Conservation (phyloP, 2,329 filamentous ascomycete genomes). For the Rugonectria rugulosa region DNA sequence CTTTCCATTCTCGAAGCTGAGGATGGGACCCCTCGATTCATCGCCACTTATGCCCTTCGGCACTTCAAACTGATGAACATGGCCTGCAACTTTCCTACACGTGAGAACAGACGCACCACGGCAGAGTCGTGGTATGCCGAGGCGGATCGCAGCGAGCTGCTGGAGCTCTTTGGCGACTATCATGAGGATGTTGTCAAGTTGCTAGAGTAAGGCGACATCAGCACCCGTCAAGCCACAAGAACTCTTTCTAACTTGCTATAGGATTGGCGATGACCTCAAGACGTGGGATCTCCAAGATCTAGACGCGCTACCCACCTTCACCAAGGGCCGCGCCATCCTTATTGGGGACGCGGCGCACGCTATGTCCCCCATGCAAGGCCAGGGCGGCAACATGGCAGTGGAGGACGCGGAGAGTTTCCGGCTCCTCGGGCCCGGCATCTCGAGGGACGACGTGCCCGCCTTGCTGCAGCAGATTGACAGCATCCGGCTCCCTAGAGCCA, state of each 20-base stretch:
- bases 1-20: conserved; percentile 10
- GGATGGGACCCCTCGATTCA: conserved; percentile 13
- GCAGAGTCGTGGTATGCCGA: conserved; percentile 9
- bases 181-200: conserved; percentile 5
- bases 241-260: background rate
- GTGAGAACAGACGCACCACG: conserved; percentile 2
- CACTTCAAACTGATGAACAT: conserved; percentile 15
- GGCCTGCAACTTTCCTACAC: conserved; percentile 12
- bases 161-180: conserved; percentile 13
- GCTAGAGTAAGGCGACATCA: background rate
- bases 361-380: conserved; percentile 6
- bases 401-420: conserved; percentile 18
- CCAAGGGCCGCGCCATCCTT: background rate
- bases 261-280: conserved; percentile 11
- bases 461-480: conserved; percentile 5
- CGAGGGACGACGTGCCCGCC: background rate
- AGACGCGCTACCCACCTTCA: conserved; percentile 8
- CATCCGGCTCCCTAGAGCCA: background rate
- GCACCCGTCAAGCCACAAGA: background rate
- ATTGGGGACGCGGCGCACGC: conserved; percentile 14
- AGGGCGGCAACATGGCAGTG: conserved; percentile 14
- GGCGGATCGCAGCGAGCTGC: conserved; percentile 5
- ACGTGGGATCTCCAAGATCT: conserved; percentile 16
- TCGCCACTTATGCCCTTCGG: conserved; percentile 7
- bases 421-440: background rate